These are phyloP conservation scores for Lipomyces starkeyi DNA, from an alignment of 805 yeast genomes.

Conservation along the genomic window DNA sequence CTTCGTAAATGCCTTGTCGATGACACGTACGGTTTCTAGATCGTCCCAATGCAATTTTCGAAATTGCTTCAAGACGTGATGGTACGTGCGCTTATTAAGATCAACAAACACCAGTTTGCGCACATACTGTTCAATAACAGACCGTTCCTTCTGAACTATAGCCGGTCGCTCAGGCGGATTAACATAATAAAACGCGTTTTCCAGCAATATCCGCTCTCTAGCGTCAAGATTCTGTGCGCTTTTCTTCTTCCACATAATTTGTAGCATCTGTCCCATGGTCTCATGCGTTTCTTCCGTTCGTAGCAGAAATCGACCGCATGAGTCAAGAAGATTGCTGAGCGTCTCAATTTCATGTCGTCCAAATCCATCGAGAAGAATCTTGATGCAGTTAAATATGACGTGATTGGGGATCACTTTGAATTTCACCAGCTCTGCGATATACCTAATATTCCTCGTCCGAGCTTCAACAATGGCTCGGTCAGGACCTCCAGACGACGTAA, in stretches of 20 bases:
- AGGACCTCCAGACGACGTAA: conserved; percentile 10
- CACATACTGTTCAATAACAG: conserved; percentile 51
- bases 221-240: conserved; percentile 57
- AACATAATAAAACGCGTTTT: conserved; percentile 49
- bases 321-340: conserved; percentile 71
- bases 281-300: conserved; percentile 61
- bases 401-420: conserved; percentile 76
- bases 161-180: conserved; percentile 52
- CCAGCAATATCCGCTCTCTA: conserved; percentile 63
- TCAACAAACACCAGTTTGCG: conserved; percentile 59
- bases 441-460: conserved; percentile 52
- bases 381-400: conserved; percentile 73
- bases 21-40: conserved; percentile 45
- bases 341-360: conserved; percentile 68
- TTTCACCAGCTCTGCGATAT: conserved; percentile 76
- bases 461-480: conserved; percentile 25
- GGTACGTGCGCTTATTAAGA: conserved; percentile 49
- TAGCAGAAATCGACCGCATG: conserved; percentile 69
- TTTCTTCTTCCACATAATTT: conserved; percentile 57
- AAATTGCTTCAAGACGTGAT: conserved; percentile 49
- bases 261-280: conserved; percentile 68
- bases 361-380: conserved; percentile 60
- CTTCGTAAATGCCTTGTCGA: conserved; percentile 56
- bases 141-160: conserved; percentile 38
- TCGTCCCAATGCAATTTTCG: conserved; percentile 57